Base-by-base conservation (phyloP, 257 asterid species). In the Paulownia fortunei region DNA sequence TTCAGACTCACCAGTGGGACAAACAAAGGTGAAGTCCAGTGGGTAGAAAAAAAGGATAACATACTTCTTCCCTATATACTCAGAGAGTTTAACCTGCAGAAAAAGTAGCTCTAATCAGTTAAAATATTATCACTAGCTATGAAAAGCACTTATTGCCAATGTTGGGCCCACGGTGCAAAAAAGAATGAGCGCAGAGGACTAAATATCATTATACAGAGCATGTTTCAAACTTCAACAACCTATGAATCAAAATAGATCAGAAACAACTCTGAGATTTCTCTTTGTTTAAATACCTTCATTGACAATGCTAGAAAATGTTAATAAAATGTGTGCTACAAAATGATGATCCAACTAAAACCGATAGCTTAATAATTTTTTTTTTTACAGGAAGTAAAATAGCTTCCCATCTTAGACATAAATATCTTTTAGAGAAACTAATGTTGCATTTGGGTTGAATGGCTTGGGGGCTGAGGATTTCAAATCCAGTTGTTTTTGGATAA, bases 21-120 rank as follows among this genome's bases (percentile, higher is more conserved):
- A 93, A 51, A 85, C 89, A 69, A 85, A 85, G 69, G 89, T 85
- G 87, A 85, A 85, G 68, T 85, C 89, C 80, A 85, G 68, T 8
- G 89, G 89, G 78, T 81, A 86, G 76, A 86, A 86, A 12, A 86
- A 94, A 76, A 94, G 96, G 76, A 96, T 93, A 52, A 96, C 97
- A 61, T 95, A 91, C 73, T 95, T 95, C 90, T 93, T 95, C 56
- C 97, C 97, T n/a, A 90, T 87, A 61, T 93, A 96, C 16, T 96
- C 97, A 0, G 99, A 96, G 52, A 96, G 92, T 81, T 96, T 96
- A 76, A 96, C 99, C 99, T 93, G 93, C 84, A 89, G 72, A 34
- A 27, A 82, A 16, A 68, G 37, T 49, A 79, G 69, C 47, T 76
- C 70, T 37, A 56, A 39, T 52, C 41, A 66, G 73, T 68, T 62